Evolutionary conservation across 1,139 yeast genomes (phyloP).

Genomic region (Suhomyces wounanorum): DNA sequence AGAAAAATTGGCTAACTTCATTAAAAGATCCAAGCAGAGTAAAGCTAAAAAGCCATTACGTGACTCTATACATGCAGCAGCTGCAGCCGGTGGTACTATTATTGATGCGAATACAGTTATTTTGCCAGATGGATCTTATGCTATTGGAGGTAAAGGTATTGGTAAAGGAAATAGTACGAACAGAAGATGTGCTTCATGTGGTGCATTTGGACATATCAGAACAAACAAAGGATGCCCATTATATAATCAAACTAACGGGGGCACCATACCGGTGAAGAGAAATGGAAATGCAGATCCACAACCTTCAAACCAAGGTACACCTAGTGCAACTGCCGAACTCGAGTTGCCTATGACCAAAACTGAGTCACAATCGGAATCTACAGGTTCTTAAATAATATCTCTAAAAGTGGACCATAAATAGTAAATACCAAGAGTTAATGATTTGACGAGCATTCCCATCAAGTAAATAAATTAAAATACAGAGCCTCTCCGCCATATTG

Average conservation of each 20-base stretch:
- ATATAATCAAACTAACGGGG: constrained; percentile 45
- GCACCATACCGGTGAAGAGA: constrained; percentile 12
- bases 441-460: background rate
- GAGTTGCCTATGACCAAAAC: background rate
- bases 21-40: constrained; percentile 59
- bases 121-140: constrained; percentile 49
- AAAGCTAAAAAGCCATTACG: constrained; percentile 42
- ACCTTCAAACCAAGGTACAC: background rate
- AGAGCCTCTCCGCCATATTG: background rate
- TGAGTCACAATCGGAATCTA: background rate
- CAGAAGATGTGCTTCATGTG: constrained; percentile 91
- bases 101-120: constrained; percentile 47
- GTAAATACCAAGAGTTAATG: constrained; percentile 1
- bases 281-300: background rate
- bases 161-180: constrained; percentile 80
- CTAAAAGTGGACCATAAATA: background rate
- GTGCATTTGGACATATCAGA: constrained; percentile 91
- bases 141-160: constrained; percentile 61
- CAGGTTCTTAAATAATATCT: background rate
- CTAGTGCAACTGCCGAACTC: background rate
- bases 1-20: constrained; percentile 81
- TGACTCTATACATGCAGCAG: constrained; percentile 47
- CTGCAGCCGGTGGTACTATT: constrained; percentile 48
- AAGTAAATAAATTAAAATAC: background rate
- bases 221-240: constrained; percentile 92